Percentiles rank a stretch among this genome's conserved stretches.
These are phyloP conservation scores for Xylaria nigripes DNA, from an alignment of 495 filamentous ascomycete genomes.

Conservation along the genomic window DNA sequence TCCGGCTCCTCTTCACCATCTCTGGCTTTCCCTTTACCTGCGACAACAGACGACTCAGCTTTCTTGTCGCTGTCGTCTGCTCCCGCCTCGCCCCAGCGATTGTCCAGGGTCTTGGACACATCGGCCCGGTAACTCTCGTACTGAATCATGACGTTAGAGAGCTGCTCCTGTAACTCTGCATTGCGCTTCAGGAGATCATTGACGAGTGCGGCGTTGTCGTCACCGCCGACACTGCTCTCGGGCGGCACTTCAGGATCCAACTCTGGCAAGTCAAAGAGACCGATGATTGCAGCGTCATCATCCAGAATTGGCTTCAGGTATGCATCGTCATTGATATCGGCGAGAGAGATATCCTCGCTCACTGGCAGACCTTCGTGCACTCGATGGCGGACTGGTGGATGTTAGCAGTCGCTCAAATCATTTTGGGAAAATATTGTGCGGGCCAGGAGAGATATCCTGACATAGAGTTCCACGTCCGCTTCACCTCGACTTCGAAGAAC, in stretches of 20 bases:
- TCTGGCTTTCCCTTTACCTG: slow-evolving; percentile 15
- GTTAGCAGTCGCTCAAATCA: slow-evolving; percentile 5
- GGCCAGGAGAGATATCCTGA: not conserved
- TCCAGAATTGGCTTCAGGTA: slow-evolving; percentile 81
- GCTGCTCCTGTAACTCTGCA: slow-evolving; percentile 58
- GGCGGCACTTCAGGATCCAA: slow-evolving; percentile 22
- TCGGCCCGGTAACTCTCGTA: slow-evolving; percentile 63
- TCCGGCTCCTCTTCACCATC: slow-evolving; percentile 24
- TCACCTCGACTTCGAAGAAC: too few relatives aligned
- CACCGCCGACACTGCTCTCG: too few relatives aligned
- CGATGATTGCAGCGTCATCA: slow-evolving; percentile 79
- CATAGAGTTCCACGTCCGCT: not conserved
- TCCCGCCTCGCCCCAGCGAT: slow-evolving; percentile 51
- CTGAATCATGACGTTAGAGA: slow-evolving; percentile 55
- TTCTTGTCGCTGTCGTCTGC: slow-evolving; percentile 31
- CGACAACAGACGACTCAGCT: slow-evolving; percentile 2
- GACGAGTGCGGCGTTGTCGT: slow-evolving; percentile 33
- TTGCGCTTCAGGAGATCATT: slow-evolving; percentile 48
- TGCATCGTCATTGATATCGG: slow-evolving; percentile 60
- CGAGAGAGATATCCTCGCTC: slow-evolving; percentile 47
- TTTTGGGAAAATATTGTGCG: not conserved
- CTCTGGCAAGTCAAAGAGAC: slow-evolving; percentile 64
- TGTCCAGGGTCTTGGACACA: slow-evolving; percentile 62
- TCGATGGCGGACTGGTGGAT: slow-evolving; percentile 28
- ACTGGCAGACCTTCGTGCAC: slow-evolving; percentile 39